Conservation (phyloP, 257 asterid genomes). For the Dorcoceras hygrometricum region DNA sequence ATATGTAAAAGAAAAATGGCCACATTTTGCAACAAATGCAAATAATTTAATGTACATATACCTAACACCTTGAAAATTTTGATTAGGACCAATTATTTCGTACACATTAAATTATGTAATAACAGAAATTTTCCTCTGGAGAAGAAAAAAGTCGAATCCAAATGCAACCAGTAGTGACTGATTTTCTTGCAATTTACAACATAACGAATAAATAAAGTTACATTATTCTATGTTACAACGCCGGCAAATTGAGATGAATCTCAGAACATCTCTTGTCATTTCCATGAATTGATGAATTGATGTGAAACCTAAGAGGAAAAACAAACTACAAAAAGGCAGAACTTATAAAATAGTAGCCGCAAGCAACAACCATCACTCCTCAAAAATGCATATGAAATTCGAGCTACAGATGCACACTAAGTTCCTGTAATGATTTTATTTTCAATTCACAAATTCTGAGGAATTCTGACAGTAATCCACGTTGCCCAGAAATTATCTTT, state of each 20-base stretch:
- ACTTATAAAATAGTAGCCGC: slow-evolving; percentile 16
- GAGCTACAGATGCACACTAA: slow-evolving; percentile 48
- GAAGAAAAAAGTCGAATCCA: too few species aligned
- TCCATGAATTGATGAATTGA: slow-evolving; percentile 22
- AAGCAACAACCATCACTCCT: neutral
- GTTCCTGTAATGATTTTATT: slow-evolving; percentile 46
- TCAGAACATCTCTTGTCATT: slow-evolving; percentile 9
- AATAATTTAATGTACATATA: too few species aligned
- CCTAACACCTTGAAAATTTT: too few species aligned
- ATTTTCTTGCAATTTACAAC: slow-evolving; percentile 29
- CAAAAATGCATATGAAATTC: neutral
- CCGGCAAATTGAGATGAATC: slow-evolving; percentile 18
- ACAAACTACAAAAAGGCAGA: slow-evolving; percentile 33
- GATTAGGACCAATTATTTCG: too few species aligned
- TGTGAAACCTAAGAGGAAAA: slow-evolving; percentile 21
- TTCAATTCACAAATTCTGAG: slow-evolving; percentile 62
- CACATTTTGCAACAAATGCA: too few species aligned
- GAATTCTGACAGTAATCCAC: slow-evolving; percentile 41
- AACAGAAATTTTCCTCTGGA: too few species aligned
- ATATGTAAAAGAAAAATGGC: too few species aligned
- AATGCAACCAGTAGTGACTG: neutral
- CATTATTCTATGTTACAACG: slow-evolving; percentile 31
- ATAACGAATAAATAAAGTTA: slow-evolving; percentile 25
- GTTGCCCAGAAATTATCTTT: slow-evolving; percentile 55
- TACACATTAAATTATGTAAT: too few species aligned